phyloP scores from a whole-genome alignment of 2,329 filamentous ascomycete species.

The Clarireedia hainanense region DNA sequence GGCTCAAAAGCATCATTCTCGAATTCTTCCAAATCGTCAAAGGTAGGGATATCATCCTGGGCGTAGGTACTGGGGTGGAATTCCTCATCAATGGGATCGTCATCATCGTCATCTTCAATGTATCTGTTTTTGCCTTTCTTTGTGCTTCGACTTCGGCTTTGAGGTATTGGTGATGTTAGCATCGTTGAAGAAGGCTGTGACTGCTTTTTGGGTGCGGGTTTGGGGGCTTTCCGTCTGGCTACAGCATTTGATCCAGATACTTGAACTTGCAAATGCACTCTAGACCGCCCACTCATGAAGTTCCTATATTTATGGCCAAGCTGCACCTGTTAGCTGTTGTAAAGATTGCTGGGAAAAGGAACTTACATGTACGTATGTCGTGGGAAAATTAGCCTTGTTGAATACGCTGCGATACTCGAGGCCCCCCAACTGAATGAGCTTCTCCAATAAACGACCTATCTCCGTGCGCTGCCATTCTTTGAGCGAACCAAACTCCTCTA shows the following conservation, averaged over 20 bases:
- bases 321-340: conserved; percentile 24
- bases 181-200: conserved; percentile 49
- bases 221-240: conserved; percentile 30
- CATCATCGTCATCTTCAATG: conserved; percentile 1
- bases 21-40: conserved; percentile 28
- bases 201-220: conserved; percentile 5
- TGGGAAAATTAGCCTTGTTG: conserved; percentile 57
- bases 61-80: conserved; percentile 17
- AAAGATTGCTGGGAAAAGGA: background rate
- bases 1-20: conserved; percentile 29
- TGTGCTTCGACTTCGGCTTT: conserved; percentile 6
- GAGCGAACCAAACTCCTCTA: conserved; percentile 58
- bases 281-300: conserved; percentile 22
- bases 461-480: conserved; percentile 65
- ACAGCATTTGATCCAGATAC: conserved; percentile 20
- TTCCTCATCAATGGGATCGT: background rate
- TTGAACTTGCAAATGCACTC: conserved; percentile 24
- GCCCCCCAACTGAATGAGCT: conserved; percentile 64
- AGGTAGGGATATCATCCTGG: conserved; percentile 42
- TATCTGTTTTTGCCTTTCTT: conserved; percentile 28
- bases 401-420: conserved; percentile 62
- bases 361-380: conserved; percentile 63
- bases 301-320: conserved; percentile 24
- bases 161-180: conserved; percentile 37
- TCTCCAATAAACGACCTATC: conserved; percentile 75